Evolutionary conservation across 2,329 filamentous ascomycete species (phyloP).

Genomic region (Oidium heveae): DNA sequence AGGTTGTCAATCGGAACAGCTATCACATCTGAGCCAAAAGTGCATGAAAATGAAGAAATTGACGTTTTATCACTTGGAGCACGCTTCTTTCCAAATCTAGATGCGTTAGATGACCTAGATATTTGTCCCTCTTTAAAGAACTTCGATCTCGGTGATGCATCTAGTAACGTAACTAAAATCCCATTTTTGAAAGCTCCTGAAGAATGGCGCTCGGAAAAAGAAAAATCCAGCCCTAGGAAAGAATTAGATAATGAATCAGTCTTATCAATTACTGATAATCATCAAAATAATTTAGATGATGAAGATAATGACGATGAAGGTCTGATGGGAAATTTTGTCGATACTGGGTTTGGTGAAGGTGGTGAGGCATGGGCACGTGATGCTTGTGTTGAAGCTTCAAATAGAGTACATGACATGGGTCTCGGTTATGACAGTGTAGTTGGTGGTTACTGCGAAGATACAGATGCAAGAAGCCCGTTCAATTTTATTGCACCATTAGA

Average conservation of each 20-base stretch:
- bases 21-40: constrained; percentile 15
- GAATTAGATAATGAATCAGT: constrained; percentile 45
- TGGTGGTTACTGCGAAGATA: constrained; percentile 23
- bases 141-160: constrained; percentile 72
- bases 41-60: constrained; percentile 41
- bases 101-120: constrained; percentile 57
- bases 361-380: constrained; percentile 89
- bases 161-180: constrained; percentile 53
- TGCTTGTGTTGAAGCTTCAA: constrained; percentile 64
- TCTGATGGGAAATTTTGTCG: constrained; percentile 39
- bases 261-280: constrained; percentile 50
- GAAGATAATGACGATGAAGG: constrained; percentile 61
- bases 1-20: constrained; percentile 20
- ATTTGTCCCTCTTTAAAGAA: constrained; percentile 87
- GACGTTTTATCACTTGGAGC: constrained; percentile 50
- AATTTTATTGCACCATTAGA: constrained; percentile 40
- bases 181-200: constrained; percentile 78
- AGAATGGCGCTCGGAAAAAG: constrained; percentile 52
- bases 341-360: constrained; percentile 79
- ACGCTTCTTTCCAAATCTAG: constrained; percentile 68
- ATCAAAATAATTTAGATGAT: constrained; percentile 27
- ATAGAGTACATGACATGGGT: constrained; percentile 47
- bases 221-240: constrained; percentile 25
- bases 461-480: constrained; percentile 23
- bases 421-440: constrained; percentile 26